A percentile compares a stretch with the other conserved stretches of the same genome.
These are phyloP conservation scores for Crithidia thermophila DNA, from an alignment of 208 protist species.

Conservation along the genomic window DNA sequence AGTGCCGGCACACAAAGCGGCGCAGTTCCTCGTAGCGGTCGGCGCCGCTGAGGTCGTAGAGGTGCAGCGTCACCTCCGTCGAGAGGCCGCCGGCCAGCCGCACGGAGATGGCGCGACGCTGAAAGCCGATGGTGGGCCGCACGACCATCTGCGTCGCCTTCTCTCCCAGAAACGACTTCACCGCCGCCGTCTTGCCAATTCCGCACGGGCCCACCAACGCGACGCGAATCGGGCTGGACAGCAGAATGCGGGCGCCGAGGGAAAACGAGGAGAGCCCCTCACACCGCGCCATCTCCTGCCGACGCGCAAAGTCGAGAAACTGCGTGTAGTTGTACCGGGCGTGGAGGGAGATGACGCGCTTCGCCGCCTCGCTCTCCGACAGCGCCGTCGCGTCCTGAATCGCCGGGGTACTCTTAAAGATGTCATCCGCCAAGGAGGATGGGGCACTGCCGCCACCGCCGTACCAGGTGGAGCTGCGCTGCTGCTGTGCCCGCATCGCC, in stretches of 20 bases:
- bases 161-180: slow-evolving; percentile 49
- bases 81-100: slow-evolving; percentile 46
- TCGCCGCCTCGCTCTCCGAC: slow-evolving; percentile 64
- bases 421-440: slow-evolving; percentile 8
- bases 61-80: slow-evolving; percentile 60
- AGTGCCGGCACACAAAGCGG: slow-evolving; percentile 72
- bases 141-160: slow-evolving; percentile 17
- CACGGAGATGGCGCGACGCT: slow-evolving; percentile 44
- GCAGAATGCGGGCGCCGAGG: slow-evolving; percentile 59
- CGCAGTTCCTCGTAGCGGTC: slow-evolving; percentile 73
- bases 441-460: background rate
- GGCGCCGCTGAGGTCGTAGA: slow-evolving; percentile 77
- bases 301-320: slow-evolving; percentile 83
- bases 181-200: slow-evolving; percentile 75
- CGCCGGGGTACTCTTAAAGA: slow-evolving; percentile 18
- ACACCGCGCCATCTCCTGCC: slow-evolving; percentile 78
- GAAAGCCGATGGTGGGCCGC: slow-evolving; percentile 69
- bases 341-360: slow-evolving; percentile 84
- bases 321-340: slow-evolving; percentile 90
- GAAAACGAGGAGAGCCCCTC: slow-evolving; percentile 81
- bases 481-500: slow-evolving; percentile 14
- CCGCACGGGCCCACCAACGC: slow-evolving; percentile 71
- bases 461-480: slow-evolving; percentile 12
- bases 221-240: slow-evolving; percentile 75
- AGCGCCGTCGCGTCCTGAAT: slow-evolving; percentile 53